These are phyloP conservation scores for Pelargonium exstipulatum DNA, from an alignment of 441 rosid genomes.

Conservation along the genomic window DNA sequence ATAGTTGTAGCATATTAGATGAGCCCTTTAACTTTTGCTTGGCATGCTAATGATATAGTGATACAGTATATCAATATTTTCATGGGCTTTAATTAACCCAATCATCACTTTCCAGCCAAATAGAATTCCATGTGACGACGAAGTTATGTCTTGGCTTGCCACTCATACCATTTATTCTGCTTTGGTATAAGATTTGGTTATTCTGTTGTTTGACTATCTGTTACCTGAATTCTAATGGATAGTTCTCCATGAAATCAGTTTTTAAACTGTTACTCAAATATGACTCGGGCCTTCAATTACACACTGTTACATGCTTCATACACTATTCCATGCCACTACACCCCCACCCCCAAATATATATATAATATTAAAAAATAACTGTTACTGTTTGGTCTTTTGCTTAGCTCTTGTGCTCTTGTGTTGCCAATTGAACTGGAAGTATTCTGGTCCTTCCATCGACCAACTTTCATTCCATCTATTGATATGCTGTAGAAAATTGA, in stretches of 20 bases:
- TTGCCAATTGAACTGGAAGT: background rate
- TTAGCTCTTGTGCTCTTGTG: background rate
- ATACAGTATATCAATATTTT: background rate
- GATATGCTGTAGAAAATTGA: conserved; percentile 17
- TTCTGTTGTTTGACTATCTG: background rate
- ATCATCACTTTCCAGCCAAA: background rate
- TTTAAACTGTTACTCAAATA: background rate
- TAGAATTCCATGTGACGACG: background rate
- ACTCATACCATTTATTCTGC: background rate
- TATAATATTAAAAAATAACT: no score
- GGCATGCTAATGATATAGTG: conserved; percentile 8
- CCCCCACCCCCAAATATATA: background rate
- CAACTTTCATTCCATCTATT: background rate
- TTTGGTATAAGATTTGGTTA: background rate
- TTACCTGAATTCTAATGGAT: background rate
- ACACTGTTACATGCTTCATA: conserved; percentile 3
- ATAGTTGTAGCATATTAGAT: background rate
- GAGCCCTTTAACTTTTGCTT: background rate
- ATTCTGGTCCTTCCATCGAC: background rate
- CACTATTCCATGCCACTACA: background rate
- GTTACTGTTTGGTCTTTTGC: background rate
- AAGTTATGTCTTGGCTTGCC: background rate
- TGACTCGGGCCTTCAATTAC: no score
- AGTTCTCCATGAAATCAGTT: background rate
- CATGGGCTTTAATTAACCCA: background rate